Percentiles rank a stretch among this genome's conserved stretches.
These are phyloP conservation scores for Pythium brachiatum DNA, from an alignment of 352 stramenopile species.

Conservation along the genomic window DNA sequence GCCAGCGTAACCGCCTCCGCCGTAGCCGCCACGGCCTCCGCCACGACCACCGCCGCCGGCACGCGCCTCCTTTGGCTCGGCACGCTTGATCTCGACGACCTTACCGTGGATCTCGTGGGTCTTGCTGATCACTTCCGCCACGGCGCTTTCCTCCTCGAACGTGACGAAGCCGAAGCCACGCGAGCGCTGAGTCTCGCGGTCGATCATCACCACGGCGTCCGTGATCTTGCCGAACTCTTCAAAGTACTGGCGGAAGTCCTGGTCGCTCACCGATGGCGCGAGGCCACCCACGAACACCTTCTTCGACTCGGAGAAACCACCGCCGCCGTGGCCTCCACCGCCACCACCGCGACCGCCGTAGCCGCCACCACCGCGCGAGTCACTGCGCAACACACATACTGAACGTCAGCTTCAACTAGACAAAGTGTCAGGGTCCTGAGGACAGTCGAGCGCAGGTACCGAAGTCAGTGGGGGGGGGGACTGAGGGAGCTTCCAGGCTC, in stretches of 20 bases:
- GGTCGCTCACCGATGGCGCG: conserved; percentile 78
- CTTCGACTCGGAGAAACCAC: conserved; percentile 66
- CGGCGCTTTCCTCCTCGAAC: conserved; percentile 88
- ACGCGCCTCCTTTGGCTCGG: conserved; percentile 75
- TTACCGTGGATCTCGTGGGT: conserved; percentile 91
- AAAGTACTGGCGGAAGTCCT: conserved; percentile 92
- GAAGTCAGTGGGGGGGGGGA: conserved; percentile 2
- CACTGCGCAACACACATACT: conserved; percentile 30
- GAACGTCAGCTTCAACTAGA: conserved; percentile 10
- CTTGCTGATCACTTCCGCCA: conserved; percentile 88
- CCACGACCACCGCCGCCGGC: conserved; percentile 32
- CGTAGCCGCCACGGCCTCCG: conserved; percentile 22
- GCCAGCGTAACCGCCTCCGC: conserved; percentile 22
- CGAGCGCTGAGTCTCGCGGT: conserved; percentile 89
- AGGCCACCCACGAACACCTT: conserved; percentile 94
- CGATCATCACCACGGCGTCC: conserved; percentile 92
- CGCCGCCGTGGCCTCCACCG: conserved; percentile 23
- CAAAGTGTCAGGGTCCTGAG: neutral
- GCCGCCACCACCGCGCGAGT: conserved; percentile 32
- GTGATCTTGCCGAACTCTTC: conserved; percentile 89
- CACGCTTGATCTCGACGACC: conserved; percentile 87
- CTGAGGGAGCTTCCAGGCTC: too few species aligned
- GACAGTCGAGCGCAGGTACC: conserved; percentile 2
- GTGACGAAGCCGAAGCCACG: conserved; percentile 93
- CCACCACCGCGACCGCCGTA: conserved; percentile 31